Evolutionary conservation across 1,284 basidiomycete species (phyloP), one percentile per base, ranked within the genome.

Genomic region (Marasmius sp.): DNA sequence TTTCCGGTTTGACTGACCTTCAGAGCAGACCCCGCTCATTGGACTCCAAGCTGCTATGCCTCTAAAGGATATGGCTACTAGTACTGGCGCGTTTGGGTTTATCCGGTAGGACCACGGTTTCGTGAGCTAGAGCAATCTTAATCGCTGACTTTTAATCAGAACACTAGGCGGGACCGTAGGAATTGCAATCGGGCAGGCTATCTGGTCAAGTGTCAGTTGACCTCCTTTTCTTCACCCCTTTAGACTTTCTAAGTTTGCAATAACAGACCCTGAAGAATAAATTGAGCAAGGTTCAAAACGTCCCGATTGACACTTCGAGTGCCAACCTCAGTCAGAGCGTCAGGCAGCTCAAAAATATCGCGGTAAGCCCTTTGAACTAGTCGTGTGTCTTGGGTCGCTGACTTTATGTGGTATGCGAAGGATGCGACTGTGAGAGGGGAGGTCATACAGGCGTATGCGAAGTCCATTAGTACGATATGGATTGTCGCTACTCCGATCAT

Each of bases 11-110:
- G 48, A 20, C 37, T 54, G 34, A 54, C 52, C 10, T n/a, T 54
- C 49, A 54, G 52, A 20, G 54, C 66, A 87, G 85, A 81, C 79
- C 7, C 89, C 89, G 0, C 73, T 92, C 10, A 86, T 92, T 62
- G 88, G 80, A 20, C 73, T 93, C 12, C 91, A 93, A 75, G 89
- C 91, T 1, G 88, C 91, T 0, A 93, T 94, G 89, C 92, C 92
- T 0, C 67, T 91, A 27, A 88, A 86, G 67, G 90, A 93, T 66
- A 91, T 93, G 89, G 88, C 91, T 1, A 92, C 91, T 0, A 86
- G 84, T 62, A 92, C 92, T 0, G 77, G 82, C 1, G 85, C 86
- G 0, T 90, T 88, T 69, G 84, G 85, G n/a, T 87, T 94, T 68
- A 75, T 92, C 62, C 81, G 91, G 86, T 86, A 67, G 56, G 52